A percentile compares a stretch with the other conserved stretches of the same genome.
Conservation (phyloP, 352 stramenopile genomes). For the Pythium graminicola region DNA sequence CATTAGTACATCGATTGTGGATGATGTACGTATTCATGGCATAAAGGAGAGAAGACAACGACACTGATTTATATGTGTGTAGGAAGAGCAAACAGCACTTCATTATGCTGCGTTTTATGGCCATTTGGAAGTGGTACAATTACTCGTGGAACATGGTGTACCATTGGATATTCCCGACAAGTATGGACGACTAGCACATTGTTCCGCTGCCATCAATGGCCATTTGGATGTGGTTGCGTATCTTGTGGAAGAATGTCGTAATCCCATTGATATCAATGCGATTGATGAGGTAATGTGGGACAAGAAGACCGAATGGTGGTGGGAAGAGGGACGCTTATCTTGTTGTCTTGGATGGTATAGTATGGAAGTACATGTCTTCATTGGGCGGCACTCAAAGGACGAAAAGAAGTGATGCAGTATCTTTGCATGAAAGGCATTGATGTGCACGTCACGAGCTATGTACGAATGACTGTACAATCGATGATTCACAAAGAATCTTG, state of each 20-base stretch:
- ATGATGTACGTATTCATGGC: slow-evolving; percentile 41
- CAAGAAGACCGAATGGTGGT: no score
- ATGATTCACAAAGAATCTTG: no score
- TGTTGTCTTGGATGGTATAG: no score
- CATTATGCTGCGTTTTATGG: slow-evolving; percentile 86
- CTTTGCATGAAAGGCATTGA: slow-evolving; percentile 85
- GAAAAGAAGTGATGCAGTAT: slow-evolving; percentile 86
- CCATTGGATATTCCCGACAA: slow-evolving; percentile 79
- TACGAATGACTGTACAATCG: no score
- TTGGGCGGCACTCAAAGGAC: slow-evolving; percentile 75
- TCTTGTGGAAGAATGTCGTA: slow-evolving; percentile 69
- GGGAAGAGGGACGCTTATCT: no score
- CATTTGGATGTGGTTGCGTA: slow-evolving; percentile 82
- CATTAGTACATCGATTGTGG: slow-evolving; percentile 53
- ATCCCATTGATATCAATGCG: slow-evolving; percentile 82
- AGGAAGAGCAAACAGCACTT: slow-evolving; percentile 78
- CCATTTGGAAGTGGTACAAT: slow-evolving; percentile 81
- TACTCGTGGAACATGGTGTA: slow-evolving; percentile 74
- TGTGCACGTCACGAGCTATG: slow-evolving; percentile 85
- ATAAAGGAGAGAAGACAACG: background rate
- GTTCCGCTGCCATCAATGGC: slow-evolving; percentile 78
- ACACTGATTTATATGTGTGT: background rate
- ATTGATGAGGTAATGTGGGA: slow-evolving; percentile 85
- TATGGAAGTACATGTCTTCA: slow-evolving; percentile 82
- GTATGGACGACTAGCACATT: slow-evolving; percentile 75